phyloP scores from a whole-genome alignment of 2,329 filamentous ascomycete species.

The Didymella sp. region DNA sequence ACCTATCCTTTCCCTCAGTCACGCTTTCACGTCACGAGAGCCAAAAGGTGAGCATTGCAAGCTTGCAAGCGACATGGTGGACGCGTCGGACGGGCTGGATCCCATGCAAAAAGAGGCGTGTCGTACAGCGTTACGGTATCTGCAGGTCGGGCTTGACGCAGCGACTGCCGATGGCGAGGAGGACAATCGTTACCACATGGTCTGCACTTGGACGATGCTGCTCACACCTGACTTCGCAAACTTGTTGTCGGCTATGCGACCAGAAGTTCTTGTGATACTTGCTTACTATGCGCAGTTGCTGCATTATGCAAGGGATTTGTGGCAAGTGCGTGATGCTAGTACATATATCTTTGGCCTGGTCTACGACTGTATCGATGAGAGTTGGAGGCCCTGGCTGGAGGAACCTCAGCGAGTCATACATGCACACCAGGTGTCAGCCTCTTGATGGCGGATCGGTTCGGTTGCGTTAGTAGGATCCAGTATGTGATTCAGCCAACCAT shows the following conservation, averaged over 20 bases:
- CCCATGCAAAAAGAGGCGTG: not conserved
- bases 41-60: not conserved
- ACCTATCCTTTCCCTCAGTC: not conserved
- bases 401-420: not conserved
- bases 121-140: not conserved
- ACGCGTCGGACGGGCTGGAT: not conserved
- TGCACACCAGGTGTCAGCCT: no score
- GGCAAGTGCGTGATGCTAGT: not conserved
- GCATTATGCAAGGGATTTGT: not conserved
- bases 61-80: not conserved
- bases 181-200: not conserved
- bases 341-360: not conserved
- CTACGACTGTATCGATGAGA: not conserved
- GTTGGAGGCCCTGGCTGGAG: not conserved
- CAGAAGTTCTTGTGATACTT: not conserved
- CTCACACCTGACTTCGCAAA: not conserved
- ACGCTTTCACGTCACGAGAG: not conserved
- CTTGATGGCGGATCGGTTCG: no score
- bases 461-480: no score
- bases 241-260: not conserved
- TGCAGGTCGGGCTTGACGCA: not conserved
- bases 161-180: not conserved
- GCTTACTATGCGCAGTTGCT: not conserved
- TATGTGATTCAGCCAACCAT: no score
- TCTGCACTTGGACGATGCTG: not conserved